Evolutionary conservation across 1,284 basidiomycete species (phyloP).

Genomic region (Malassezia caprae): DNA sequence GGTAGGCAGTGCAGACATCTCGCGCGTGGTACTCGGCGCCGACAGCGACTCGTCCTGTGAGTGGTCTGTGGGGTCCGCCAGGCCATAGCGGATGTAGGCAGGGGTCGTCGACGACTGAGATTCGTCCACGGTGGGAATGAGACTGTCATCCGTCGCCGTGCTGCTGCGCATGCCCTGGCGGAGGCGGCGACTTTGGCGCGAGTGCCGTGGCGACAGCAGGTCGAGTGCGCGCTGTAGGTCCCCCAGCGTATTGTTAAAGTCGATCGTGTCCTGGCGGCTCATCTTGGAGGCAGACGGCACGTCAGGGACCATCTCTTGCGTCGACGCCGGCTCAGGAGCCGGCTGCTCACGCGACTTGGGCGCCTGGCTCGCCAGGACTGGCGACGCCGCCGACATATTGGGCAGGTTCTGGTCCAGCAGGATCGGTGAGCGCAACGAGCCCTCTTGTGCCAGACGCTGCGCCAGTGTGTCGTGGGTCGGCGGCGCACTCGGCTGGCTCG

Average conservation of each 20-base stretch:
- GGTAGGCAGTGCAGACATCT: background rate
- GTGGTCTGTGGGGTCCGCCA: background rate
- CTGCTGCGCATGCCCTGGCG: background rate
- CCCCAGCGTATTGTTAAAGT: conserved; percentile 17
- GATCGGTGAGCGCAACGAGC: conserved; percentile 15
- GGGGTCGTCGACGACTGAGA: background rate
- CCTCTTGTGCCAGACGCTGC: background rate
- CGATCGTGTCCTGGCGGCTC: conserved; percentile 11
- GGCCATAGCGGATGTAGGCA: conserved; percentile 2
- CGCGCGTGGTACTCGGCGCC: background rate
- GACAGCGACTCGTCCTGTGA: background rate
- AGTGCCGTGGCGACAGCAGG: conserved; percentile 7
- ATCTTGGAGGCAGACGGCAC: conserved; percentile 1
- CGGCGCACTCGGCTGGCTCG: background rate
- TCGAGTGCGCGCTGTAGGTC: conserved; percentile 18
- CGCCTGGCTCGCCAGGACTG: background rate
- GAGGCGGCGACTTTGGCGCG: background rate
- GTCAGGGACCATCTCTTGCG: background rate
- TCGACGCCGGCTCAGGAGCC: background rate
- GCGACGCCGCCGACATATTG: background rate
- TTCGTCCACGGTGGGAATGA: background rate
- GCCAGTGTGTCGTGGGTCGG: background rate
- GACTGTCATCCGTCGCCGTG: background rate
- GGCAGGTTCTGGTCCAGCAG: conserved; percentile 6
- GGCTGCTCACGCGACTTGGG: background rate